Evolutionary conservation across 1,139 yeast genomes (phyloP).

Genomic region (Suhomyces panamericanus): DNA sequence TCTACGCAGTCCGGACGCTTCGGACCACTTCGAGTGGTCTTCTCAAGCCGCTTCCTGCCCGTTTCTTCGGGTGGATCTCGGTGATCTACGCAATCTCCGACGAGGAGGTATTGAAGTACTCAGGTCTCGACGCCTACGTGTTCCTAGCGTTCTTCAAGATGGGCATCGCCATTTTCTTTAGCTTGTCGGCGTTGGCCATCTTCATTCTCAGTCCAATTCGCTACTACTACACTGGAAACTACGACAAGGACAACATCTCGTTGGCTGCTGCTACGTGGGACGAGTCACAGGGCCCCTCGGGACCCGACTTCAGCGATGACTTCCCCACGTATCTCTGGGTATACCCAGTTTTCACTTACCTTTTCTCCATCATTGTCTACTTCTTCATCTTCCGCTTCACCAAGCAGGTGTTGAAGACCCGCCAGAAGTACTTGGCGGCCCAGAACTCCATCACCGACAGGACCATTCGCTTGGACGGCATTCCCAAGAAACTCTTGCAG

Average conservation of each 20-base stretch:
- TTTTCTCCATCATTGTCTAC: slow-evolving; percentile 39
- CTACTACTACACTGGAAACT: slow-evolving; percentile 47
- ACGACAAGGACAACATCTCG: slow-evolving; percentile 40
- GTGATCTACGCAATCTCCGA: slow-evolving; percentile 39
- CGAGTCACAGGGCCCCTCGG: too few relatives aligned
- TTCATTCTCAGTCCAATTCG: slow-evolving; percentile 45
- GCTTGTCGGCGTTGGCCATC: slow-evolving; percentile 40
- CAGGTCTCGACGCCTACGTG: slow-evolving; percentile 50
- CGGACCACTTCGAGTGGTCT: slow-evolving; percentile 29
- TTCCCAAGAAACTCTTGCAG: slow-evolving; percentile 47
- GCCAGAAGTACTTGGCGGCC: slow-evolving; percentile 44
- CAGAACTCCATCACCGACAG: slow-evolving; percentile 49
- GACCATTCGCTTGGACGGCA: slow-evolving; percentile 47
- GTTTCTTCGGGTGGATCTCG: slow-evolving; percentile 43
- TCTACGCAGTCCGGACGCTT: slow-evolving; percentile 50
- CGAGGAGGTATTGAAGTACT: slow-evolving; percentile 41
- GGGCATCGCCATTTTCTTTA: slow-evolving; percentile 43
- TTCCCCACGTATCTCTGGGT: slow-evolving; percentile 35
- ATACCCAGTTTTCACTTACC: slow-evolving; percentile 44
- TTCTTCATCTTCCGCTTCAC: slow-evolving; percentile 40
- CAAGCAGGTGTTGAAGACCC: slow-evolving; percentile 36
- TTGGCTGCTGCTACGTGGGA: slow-evolving; percentile 8
- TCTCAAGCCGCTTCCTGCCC: slow-evolving; percentile 38
- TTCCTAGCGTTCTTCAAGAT: slow-evolving; percentile 46
- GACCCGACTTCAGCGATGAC: slow-evolving; percentile 17